These are phyloP conservation scores for Waltiozyma sp. DNA, from an alignment of 1,139 yeast genomes.

Conservation along the genomic window DNA sequence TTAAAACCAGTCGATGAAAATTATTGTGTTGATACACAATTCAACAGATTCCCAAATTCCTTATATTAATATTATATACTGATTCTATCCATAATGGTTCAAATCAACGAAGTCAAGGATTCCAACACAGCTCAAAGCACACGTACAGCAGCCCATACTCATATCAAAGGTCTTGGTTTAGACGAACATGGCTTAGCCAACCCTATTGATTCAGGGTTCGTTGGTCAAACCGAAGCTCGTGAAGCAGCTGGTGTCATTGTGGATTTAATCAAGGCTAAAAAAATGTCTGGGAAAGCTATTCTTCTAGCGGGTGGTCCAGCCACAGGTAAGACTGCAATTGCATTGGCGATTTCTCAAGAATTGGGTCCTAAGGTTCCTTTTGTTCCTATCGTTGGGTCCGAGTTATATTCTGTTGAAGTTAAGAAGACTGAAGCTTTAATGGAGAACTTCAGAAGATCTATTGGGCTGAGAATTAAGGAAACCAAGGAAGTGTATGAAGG, in stretches of 20 bases:
- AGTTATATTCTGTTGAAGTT: constrained; percentile 91
- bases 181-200: constrained; percentile 87
- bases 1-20: too few species aligned
- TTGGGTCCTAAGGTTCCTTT: constrained; percentile 97
- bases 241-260: constrained; percentile 97
- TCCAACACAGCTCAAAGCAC: constrained; percentile 12
- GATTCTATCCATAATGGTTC: constrained; percentile 51
- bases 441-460: constrained; percentile 96
- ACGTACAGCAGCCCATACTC: constrained; percentile 95
- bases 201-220: constrained; percentile 85
- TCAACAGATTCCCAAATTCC: too few species aligned
- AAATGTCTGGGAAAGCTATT: constrained; percentile 94
- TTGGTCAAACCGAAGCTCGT: constrained; percentile 89
- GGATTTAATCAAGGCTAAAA: constrained; percentile 84
- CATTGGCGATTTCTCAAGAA: constrained; percentile 92
- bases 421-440: constrained; percentile 93
- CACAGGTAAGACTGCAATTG: constrained; percentile 95
- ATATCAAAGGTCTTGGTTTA: constrained; percentile 88
- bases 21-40: too few species aligned
- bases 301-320: constrained; percentile 96
- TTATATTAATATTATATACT: neutral
- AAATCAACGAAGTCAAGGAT: constrained; percentile 74
- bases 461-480: constrained; percentile 91
- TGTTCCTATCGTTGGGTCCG: constrained; percentile 95
- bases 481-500: constrained; percentile 98